Evolutionary conservation across 2,329 filamentous ascomycete species (phyloP).

Genomic region (Paecilomyces sp.): DNA sequence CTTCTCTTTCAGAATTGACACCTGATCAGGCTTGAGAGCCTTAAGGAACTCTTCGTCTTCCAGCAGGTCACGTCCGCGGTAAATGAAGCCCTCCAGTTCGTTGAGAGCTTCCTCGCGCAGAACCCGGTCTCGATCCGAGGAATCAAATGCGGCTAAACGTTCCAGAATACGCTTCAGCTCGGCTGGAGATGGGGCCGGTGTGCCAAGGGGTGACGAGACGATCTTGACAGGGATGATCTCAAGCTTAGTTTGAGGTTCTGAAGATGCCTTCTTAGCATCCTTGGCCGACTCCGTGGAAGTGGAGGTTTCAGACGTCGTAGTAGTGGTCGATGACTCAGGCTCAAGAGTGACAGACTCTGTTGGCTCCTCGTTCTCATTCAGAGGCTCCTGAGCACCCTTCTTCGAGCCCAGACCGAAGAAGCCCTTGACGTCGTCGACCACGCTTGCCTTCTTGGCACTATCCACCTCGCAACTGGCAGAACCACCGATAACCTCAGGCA

Average conservation of each 20-base stretch:
- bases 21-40: constrained; percentile 62
- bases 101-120: constrained; percentile 83
- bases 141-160: constrained; percentile 75
- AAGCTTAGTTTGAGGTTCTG: constrained; percentile 36
- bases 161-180: constrained; percentile 52
- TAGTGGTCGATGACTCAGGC: constrained; percentile 40
- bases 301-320: constrained; percentile 37
- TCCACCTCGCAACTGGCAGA: constrained; percentile 80
- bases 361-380: constrained; percentile 55
- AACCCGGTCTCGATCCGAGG: constrained; percentile 70
- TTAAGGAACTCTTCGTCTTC: constrained; percentile 67
- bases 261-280: constrained; percentile 35
- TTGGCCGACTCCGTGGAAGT: constrained; percentile 44
- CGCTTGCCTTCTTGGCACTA: constrained; percentile 61
- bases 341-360: constrained; percentile 43
- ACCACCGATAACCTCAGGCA: constrained; percentile 71
- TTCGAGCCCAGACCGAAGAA: constrained; percentile 90
- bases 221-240: constrained; percentile 48
- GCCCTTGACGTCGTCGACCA: constrained; percentile 93
- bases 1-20: constrained; percentile 59
- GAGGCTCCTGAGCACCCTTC: constrained; percentile 69
- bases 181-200: constrained; percentile 25
- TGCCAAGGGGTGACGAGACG: constrained; percentile 40
- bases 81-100: constrained; percentile 88
- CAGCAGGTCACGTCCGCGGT: constrained; percentile 76